Conservation (phyloP, 1,284 basidiomycete genomes). For the Malassezia cuniculi region DNA sequence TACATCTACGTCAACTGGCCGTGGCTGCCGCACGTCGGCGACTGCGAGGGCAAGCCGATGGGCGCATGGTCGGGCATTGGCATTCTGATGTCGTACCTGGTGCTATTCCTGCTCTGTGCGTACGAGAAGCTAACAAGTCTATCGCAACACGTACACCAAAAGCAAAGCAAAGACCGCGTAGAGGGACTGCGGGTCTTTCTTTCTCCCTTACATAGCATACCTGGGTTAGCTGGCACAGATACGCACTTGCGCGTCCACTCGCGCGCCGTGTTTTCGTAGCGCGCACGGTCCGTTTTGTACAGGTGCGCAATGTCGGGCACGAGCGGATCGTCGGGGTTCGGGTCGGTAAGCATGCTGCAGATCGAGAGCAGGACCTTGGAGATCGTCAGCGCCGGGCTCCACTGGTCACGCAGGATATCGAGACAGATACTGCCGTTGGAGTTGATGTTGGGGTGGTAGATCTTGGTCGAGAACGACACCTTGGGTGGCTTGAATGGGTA, state of each 20-base stretch:
- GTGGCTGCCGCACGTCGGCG: conserved; percentile 57
- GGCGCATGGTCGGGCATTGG: conserved; percentile 80
- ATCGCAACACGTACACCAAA: conserved; percentile 45
- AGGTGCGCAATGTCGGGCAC: conserved; percentile 44
- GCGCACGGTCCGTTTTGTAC: conserved; percentile 43
- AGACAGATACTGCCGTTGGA: conserved; percentile 95
- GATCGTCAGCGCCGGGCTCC: conserved; percentile 78
- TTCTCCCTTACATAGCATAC: conserved; percentile 19
- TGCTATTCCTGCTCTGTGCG: conserved; percentile 39
- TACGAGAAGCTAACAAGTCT: conserved; percentile 19
- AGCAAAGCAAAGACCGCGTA: conserved; percentile 14
- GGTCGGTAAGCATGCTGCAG: conserved; percentile 19
- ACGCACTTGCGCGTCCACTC: conserved; percentile 45
- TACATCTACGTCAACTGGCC: conserved; percentile 47
- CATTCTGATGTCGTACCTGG: conserved; percentile 66
- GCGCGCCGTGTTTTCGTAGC: conserved; percentile 44
- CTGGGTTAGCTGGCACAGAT: conserved; percentile 2
- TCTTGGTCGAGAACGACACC: conserved; percentile 96
- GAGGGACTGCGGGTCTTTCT: too few relatives aligned
- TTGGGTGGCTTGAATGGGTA: conserved; percentile 64
- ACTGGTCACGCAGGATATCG: conserved; percentile 81
- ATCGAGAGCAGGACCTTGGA: conserved; percentile 66
- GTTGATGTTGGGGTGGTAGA: conserved; percentile 98
- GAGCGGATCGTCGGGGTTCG: conserved; percentile 45
- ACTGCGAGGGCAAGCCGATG: conserved; percentile 75